A percentile compares a stretch with the other conserved stretches of the same genome.
These are phyloP conservation scores for Xylaria sp. DNA, from an alignment of 2,329 filamentous ascomycete genomes.

Conservation along the genomic window DNA sequence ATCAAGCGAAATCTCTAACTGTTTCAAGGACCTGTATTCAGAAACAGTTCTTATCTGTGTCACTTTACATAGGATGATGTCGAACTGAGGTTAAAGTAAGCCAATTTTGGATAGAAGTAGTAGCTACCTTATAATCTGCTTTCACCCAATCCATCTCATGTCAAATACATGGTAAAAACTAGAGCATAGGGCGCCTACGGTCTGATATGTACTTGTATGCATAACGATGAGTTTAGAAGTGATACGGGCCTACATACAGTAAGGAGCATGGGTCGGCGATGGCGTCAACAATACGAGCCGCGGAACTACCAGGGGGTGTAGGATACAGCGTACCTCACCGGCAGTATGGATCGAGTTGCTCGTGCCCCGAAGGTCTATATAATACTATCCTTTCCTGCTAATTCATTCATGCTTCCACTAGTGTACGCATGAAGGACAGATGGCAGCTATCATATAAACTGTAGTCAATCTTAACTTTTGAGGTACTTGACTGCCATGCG, in stretches of 20 bases:
- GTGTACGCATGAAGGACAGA: neutral
- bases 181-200: neutral
- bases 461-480: constrained; percentile 1
- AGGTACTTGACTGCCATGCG: constrained; percentile 9
- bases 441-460: constrained; percentile 17
- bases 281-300: constrained; percentile 35
- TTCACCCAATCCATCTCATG: too few relatives aligned
- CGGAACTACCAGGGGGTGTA: neutral
- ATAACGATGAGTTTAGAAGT: constrained; percentile 25
- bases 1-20: neutral
- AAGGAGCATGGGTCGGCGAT: constrained; percentile 28
- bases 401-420: constrained; percentile 3
- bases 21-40: too few relatives aligned
- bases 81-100: neutral
- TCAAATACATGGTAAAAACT: too few relatives aligned
- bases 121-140: neutral
- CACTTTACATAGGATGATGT: neutral
- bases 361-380: neutral
- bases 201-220: constrained; percentile 14
- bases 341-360: neutral
- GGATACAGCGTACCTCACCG: neutral
- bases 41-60: neutral
- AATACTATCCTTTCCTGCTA: neutral
- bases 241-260: constrained; percentile 26
- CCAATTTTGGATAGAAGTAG: neutral